A percentile compares a stretch with the other conserved stretches of the same genome.
Conservation (phyloP, 2,329 filamentous ascomycete genomes). For the Neonectria sp. region DNA sequence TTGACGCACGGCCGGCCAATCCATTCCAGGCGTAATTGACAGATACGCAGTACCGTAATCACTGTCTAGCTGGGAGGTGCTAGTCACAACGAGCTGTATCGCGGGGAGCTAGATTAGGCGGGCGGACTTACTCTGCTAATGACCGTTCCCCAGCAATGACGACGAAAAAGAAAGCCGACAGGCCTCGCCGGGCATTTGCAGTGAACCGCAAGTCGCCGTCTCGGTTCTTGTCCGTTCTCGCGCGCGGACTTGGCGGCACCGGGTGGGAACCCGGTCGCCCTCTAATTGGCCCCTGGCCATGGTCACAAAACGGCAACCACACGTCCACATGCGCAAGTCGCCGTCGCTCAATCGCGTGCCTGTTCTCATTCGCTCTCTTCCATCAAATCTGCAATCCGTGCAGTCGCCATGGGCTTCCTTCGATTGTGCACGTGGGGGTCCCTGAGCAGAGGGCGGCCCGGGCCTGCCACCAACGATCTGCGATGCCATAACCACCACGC, state of each 20-base stretch:
- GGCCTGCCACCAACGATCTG: constrained; percentile 10
- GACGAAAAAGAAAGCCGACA: background rate
- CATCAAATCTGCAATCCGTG: constrained; percentile 17
- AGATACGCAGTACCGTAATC: background rate
- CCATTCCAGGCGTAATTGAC: constrained; percentile 11
- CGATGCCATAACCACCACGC: constrained; percentile 2
- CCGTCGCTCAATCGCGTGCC: background rate
- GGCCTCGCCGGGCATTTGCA: background rate
- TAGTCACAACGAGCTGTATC: background rate
- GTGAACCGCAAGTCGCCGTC: constrained; percentile 1
- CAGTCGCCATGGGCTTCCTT: constrained; percentile 6
- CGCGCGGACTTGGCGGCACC: constrained; percentile 37
- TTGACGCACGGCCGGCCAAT: constrained; percentile 9
- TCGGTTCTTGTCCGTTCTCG: constrained; percentile 18
- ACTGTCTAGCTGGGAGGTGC: too few species aligned
- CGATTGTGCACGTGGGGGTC: constrained; percentile 22
- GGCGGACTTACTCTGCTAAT: background rate
- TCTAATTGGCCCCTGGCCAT: constrained; percentile 27
- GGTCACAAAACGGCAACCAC: constrained; percentile 31
- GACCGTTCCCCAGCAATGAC: background rate
- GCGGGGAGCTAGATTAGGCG: background rate
- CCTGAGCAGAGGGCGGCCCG: constrained; percentile 20
- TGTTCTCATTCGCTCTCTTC: constrained; percentile 17
- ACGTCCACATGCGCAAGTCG: constrained; percentile 20
- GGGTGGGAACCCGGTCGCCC: constrained; percentile 38